Percentiles rank a stretch among this genome's conserved stretches.
phyloP scores from a whole-genome alignment of 257 asterid genomes.

The Solanum stenotomum region DNA sequence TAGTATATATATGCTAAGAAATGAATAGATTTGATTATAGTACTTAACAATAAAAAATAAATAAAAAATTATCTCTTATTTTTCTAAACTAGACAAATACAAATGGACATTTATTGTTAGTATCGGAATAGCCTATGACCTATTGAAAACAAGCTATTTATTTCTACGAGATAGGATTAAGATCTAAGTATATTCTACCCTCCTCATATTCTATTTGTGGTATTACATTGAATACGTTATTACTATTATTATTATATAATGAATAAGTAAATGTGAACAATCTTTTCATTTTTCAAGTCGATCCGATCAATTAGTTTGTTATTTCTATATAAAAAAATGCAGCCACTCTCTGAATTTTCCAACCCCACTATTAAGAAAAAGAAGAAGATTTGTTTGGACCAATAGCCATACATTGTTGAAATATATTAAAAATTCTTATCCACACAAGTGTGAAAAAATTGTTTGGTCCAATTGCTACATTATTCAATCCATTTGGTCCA shows the following conservation, averaged over 20 bases:
- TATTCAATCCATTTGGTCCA: background rate
- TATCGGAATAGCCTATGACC: background rate
- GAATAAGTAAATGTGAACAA: background rate
- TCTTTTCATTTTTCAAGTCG: background rate
- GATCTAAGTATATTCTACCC: rapidly evolving
- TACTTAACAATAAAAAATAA: too few species aligned
- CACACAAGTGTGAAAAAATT: background rate
- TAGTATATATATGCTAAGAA: too few species aligned
- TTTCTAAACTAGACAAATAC: too few species aligned
- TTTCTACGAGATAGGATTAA: too few species aligned
- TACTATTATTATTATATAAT: too few species aligned
- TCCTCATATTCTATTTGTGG: background rate
- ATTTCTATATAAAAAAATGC: background rate
- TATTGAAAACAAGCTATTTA: background rate
- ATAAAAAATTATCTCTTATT: background rate
- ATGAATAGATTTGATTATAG: background rate
- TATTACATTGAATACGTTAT: background rate
- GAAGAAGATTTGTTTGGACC: background rate
- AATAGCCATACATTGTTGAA: background rate
- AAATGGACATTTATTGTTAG: background rate
- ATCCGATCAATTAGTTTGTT: background rate
- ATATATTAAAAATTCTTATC: background rate
- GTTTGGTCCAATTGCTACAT: background rate
- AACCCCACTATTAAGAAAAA: background rate
- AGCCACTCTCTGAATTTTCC: background rate